Percentiles rank a stretch among this genome's conserved stretches.
These are phyloP conservation scores for Rhododendron kiyosumense DNA, from an alignment of 148 eudicot species.

Conservation along the genomic window DNA sequence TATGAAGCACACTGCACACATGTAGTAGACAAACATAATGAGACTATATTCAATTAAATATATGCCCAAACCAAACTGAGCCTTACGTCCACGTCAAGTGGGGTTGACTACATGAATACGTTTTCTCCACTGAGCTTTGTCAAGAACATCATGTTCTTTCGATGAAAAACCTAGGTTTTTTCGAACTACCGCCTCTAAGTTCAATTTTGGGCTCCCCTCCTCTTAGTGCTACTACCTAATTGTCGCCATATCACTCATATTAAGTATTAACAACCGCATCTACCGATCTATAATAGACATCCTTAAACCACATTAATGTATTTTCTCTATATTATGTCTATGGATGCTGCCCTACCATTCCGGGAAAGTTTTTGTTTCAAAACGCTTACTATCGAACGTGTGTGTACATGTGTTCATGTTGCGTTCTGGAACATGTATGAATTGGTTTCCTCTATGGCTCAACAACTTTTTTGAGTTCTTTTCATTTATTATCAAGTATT, in stretches of 20 bases:
- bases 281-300: not conserved
- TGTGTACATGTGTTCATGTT: not conserved
- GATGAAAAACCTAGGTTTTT: not conserved
- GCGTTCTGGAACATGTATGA: not conserved
- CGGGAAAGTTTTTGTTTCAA: not conserved
- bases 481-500: not conserved
- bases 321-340: not conserved
- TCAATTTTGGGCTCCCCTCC: not conserved
- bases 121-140: not conserved
- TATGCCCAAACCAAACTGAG: not conserved
- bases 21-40: not conserved
- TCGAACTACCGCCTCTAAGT: not conserved
- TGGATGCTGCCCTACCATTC: not conserved
- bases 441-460: not conserved
- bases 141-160: not conserved
- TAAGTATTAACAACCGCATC: not conserved
- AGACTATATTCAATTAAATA: not conserved
- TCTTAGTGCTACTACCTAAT: not conserved
- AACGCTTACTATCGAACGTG: not conserved
- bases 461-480: not conserved
- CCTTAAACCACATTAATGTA: not conserved
- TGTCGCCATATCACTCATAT: not conserved
- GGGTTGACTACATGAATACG: not conserved
- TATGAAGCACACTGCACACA: not conserved
- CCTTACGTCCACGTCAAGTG: not conserved